Evolutionary conservation across 306 rosid genomes (phyloP).

Genomic region (Glycyrrhiza uralensis): DNA sequence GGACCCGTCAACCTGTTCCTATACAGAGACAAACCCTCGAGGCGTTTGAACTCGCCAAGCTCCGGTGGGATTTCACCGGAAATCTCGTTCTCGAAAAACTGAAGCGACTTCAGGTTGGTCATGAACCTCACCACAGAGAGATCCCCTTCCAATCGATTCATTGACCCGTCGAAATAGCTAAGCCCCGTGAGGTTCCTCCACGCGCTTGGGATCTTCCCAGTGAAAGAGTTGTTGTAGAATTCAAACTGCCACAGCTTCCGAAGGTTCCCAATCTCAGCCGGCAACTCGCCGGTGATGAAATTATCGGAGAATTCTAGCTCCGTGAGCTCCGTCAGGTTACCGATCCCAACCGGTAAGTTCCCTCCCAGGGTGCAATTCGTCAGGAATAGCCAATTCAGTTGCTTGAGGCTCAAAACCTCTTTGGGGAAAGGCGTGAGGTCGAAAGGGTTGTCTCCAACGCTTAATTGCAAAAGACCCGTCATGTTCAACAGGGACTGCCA

Average conservation of each 20-base stretch:
- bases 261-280: conserved; percentile 65
- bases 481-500: conserved; percentile 60
- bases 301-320: conserved; percentile 62
- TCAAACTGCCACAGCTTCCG: conserved; percentile 70
- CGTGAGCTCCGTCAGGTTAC: conserved; percentile 54
- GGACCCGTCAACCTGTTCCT: conserved; percentile 59
- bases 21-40: conserved; percentile 56
- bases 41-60: conserved; percentile 66
- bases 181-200: conserved; percentile 54
- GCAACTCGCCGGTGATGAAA: conserved; percentile 58
- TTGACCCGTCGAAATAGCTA: conserved; percentile 57
- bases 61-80: conserved; percentile 68
- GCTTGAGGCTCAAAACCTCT: conserved; percentile 42
- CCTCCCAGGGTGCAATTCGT: conserved; percentile 62
- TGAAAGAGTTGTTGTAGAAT: conserved; percentile 51
- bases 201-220: conserved; percentile 63
- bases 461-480: conserved; percentile 48
- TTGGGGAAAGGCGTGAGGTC: conserved; percentile 48
- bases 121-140: conserved; percentile 48
- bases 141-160: conserved; percentile 57
- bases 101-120: conserved; percentile 52
- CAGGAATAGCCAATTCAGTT: conserved; percentile 61
- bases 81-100: conserved; percentile 47
- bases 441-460: conserved; percentile 76
- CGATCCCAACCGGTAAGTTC: conserved; percentile 58